Base-by-base conservation (phyloP, 2,329 filamentous ascomycete genomes). In the Grosmannia huntii region DNA sequence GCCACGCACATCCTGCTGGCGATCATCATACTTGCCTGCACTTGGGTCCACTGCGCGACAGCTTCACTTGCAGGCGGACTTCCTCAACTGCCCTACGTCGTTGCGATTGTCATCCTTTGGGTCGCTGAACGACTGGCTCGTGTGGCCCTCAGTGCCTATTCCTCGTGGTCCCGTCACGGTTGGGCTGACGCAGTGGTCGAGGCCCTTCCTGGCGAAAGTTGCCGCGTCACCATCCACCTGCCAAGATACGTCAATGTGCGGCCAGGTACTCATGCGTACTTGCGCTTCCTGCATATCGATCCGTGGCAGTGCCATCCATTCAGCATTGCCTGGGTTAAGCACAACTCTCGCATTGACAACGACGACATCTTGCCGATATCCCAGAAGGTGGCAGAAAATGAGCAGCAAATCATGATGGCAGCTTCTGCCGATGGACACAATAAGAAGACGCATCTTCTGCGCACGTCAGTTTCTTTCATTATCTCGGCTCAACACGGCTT, bases 401-500 rank as follows among this genome's bases (percentile, higher is more conserved):
- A 57, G 46, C 46, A 60, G 31, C 59, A 65, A 63, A 23, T 27
- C 14, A 19, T 46, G 64, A 65, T 25, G 57, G 59, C 60, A 10
- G 11, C 31, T 36, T 53, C 58, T 27, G 41, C 54, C 2, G 36
- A 38, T 38, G 28, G 21, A n/a, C 57, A 51, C 10, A 50, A 55
- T 55, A 53, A 50, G 21, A 73, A 75, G 59, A 71, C 72, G 50
- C 65, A 68, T 12, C 25, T 57, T n/a, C 69, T 73, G 57, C 74
- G 71, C 5, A 83, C 80, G 0, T 73, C 75, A 23, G 82, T 96
- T 60, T 90, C 87, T 0, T 89, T 96, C 65, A 78, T 97, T 65
- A 86, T 96, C 64, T 89, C 89, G 61, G 89, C 90, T 31, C 87
- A 94, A 60, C 91, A 87, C 0, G 92, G 92, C 33, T 86, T 96